Base-by-base conservation (phyloP, 345 rosid genomes). In the Brassica juncea region DNA sequence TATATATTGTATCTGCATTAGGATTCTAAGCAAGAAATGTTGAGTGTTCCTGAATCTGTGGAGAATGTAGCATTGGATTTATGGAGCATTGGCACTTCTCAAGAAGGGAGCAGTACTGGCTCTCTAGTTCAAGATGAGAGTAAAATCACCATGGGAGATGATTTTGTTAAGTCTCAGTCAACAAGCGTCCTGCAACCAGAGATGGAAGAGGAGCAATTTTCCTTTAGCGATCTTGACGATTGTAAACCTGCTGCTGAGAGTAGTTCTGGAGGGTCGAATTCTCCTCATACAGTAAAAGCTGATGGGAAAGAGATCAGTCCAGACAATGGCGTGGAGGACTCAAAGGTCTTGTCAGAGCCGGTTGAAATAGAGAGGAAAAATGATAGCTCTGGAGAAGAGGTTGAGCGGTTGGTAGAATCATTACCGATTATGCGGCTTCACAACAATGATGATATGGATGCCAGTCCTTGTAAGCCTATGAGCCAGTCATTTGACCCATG, bases 121-220 rank as follows among this genome's bases (percentile, higher is more conserved):
- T 70, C 52, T 72, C 83, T 66, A 23, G 71, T 72, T 80, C 78
- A 64, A 63, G 77, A 72, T 66, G 86, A 74, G 58, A 66, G 42
- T 44, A 79, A 47, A 54, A 52, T 10, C 66, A 58, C 66, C 59
- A 16, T 25, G 55, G 77, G 80, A 68, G 83, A 63, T 68, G 52
- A 34, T 76, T 81, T 73, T 4, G 69, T 39, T n/a, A 57, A 12
- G 32, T 57, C 76, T 79, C 82, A 60, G 70, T 59, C 78, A 63
- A 64, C 60, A 42, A 84, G 79, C 64, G 23, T 77, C 82, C 78
- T 82, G 71, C 73, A 66, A 14, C 77, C 82, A 15, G 87, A 86
- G 77, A 77, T 83, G 81, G 92, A 88, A 72, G 99, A 89, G 39
- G 97, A 88, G 62, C 94, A 92, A 32, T 90, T 94, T 78, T 84